Percentiles rank a stretch among this genome's conserved stretches.
These are phyloP conservation scores for Protea cynaroides DNA, from an alignment of 164 flowering plant species.

Conservation along the genomic window DNA sequence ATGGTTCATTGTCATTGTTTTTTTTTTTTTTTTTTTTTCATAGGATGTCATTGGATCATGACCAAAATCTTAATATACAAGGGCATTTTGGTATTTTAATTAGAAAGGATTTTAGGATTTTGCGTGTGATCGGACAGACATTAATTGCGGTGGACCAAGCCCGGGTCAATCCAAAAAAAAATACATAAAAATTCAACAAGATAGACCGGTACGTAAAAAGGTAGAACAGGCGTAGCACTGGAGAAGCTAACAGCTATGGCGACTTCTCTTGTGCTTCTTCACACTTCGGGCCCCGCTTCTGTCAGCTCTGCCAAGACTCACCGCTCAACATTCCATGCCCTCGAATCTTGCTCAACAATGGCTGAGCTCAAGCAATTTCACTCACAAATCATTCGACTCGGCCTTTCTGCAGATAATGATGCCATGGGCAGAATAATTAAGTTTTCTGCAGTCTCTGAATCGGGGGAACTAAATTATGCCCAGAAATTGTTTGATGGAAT, in stretches of 20 bases:
- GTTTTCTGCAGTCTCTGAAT: not conserved
- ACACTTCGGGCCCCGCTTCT: not conserved
- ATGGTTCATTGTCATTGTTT: too few species aligned
- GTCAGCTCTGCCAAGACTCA: not conserved
- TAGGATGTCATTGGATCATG: too few species aligned
- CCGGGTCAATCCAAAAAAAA: too few species aligned
- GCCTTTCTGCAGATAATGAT: not conserved
- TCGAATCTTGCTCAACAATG: not conserved
- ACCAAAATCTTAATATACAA: too few species aligned
- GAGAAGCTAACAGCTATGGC: not conserved
- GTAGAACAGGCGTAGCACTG: too few species aligned
- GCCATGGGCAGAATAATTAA: slow-evolving; percentile 1
- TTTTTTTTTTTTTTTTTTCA: too few species aligned
- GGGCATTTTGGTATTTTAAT: too few species aligned
- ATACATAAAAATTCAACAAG: too few species aligned
- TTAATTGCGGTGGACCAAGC: too few species aligned
- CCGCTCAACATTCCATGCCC: not conserved
- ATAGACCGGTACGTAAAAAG: too few species aligned
- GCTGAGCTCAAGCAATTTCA: slow-evolving; percentile 2
- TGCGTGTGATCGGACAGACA: too few species aligned
- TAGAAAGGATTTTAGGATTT: too few species aligned
- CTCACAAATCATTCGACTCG: not conserved
- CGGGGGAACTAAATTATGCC: not conserved
- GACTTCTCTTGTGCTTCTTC: not conserved
- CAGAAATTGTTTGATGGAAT: not conserved